Evolutionary conservation across 345 rosid species (phyloP), one percentile per base, ranked within the genome.

Genomic region (Hibiscus mutabilis): DNA sequence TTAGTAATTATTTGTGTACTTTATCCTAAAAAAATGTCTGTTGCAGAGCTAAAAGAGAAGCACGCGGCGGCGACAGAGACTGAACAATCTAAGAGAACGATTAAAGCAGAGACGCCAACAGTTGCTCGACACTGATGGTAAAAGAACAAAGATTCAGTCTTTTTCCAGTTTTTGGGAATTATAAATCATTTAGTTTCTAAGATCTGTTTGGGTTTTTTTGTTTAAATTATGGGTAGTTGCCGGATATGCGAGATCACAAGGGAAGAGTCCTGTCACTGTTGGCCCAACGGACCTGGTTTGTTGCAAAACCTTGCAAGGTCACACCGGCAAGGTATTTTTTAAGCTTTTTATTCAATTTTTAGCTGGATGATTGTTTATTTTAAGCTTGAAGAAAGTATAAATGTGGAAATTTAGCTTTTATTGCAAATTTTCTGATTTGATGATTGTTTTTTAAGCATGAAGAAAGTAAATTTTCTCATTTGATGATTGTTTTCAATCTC

Each of bases 251-350:
- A 79, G 65, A 81, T 74, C 84, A 37, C 98, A 89, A 72, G 91
- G 90, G 37, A 84, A 77, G 78, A 40, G 80, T 82, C 88, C 86
- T 44, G 92, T 95, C 57, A 89, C 79, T 73, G 88, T 95, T 73
- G 92, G 92, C 27, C 85, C 89, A 1, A 92, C 96, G 79, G 99
- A 92, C 86, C 89, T 92, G 83, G 97, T 95, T 40, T 95, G 99
- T 44, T 92, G 99, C 84, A 80, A 98, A 78, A 92, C 91, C 72
- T 87, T 95, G 78, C 99, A 92, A 75, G 97, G 99, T 53, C 99
- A 92, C 80, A 88, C 98, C n/a, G 97, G 99, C 75, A 95, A 90
- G 93, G 98, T 91, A 70, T 7, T 12, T 31, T n/a, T 31, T 72
- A 12, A 33, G 7, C 37, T 37, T 18, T 25, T 35, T 14, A 49